A percentile compares a stretch with the other conserved stretches of the same genome.
Evolutionary conservation across 139 green algal species (phyloP).

Genomic region (Chlorella sp.): DNA sequence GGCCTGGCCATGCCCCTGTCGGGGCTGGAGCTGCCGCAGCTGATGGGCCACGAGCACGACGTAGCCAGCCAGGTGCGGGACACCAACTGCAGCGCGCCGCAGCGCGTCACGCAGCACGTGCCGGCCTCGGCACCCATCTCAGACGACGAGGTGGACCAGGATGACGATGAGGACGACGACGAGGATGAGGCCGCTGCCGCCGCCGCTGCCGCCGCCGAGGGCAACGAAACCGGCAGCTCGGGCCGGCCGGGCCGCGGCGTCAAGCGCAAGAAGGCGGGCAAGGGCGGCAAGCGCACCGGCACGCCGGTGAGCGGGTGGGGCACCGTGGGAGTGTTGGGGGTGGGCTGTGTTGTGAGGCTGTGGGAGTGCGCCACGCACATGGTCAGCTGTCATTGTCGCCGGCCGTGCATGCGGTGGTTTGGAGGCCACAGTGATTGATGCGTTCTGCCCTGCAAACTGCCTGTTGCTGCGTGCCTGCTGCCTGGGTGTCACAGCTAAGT

Average conservation of each 20-base stretch:
- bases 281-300: constrained; percentile 13
- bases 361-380: too few relatives aligned
- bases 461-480: too few relatives aligned
- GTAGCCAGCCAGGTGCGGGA: constrained; percentile 32
- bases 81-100: constrained; percentile 19
- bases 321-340: not conserved
- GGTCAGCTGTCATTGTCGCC: too few relatives aligned
- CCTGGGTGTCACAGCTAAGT: too few relatives aligned
- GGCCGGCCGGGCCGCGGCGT: constrained; percentile 13
- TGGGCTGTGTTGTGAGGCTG: too few relatives aligned
- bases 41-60: constrained; percentile 16
- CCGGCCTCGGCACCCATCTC: constrained; percentile 22
- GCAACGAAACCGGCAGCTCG: constrained; percentile 44
- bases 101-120: not conserved
- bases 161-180: constrained; percentile 44
- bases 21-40: constrained; percentile 12
- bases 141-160: constrained; percentile 39
- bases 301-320: not conserved
- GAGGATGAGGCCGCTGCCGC: constrained; percentile 22
- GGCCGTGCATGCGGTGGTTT: too few relatives aligned
- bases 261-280: constrained; percentile 32
- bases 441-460: too few relatives aligned
- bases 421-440: too few relatives aligned
- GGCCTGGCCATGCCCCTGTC: not conserved
- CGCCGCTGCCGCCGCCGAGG: constrained; percentile 4